Evolutionary conservation across 345 rosid species (phyloP), one percentile per base, ranked within the genome.

Genomic region (Syzygium grande): DNA sequence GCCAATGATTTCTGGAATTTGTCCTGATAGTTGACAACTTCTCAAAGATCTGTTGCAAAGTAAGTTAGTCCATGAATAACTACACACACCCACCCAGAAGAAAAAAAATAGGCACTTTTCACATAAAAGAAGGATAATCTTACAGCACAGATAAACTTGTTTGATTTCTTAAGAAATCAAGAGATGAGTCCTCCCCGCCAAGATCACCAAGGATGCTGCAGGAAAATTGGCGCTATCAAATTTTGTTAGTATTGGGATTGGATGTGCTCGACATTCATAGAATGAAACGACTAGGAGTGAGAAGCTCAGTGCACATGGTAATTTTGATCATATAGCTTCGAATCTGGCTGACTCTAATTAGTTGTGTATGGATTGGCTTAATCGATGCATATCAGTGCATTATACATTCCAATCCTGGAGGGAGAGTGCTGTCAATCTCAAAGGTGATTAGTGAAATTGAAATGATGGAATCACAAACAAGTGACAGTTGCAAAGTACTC

Each of bases 141-240:
- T 89, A 94, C 96, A 94, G 84, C 85, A 88, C 89, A 30, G 96
- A 91, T 85, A 93, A 89, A 78, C 86, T 90, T 84, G 84, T 92
- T 86, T 91, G 95, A 65, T 85, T 88, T 59, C 86, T 84, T 86
- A 93, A 78, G 91, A 94, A 93, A 85, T 89, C 91, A 61, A 92
- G 96, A 58, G 93, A 89, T 49, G 95, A 93, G 87, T 89, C 95
- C 59, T 89, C 93, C 80, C 93, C 92, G 12, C 65, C 49, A 2
- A 94, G 92, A 87, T 94, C 93, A 7, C 95, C 95, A 30, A 94
- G 92, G 88, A 93, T 91, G 95, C 96, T 93, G 80, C 6, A 21
- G 56, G 83, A 51, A 86, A 17, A 80, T 22, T 12, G 49, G 83
- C 1, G 3, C 2, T 14, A 73, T 21, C 49, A 19, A 73, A 21